Base-by-base conservation (phyloP, 768 basidiomycete species). In the Gelatoporia subvermispora region DNA sequence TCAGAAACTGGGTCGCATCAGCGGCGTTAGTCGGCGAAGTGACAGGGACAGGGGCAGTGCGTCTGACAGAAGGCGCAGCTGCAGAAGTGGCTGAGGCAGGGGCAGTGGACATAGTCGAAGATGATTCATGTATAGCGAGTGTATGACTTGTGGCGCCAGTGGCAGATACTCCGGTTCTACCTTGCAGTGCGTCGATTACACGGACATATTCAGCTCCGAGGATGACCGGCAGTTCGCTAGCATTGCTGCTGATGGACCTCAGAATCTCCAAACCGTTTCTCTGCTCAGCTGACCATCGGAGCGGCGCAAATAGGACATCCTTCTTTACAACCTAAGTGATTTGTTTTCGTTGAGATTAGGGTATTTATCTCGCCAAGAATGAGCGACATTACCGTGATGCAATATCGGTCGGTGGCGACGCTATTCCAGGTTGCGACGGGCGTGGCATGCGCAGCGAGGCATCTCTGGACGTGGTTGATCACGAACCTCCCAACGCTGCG, bases 401-500 rank as follows among this genome's bases (percentile, higher is more conserved):
- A 46, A 31, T 8, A 38, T 50, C 4, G 31, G 56, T 55, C 45
- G 15, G 44, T 35, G 17, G 36, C 36, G 22, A 57, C 45, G 11
- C 38, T 53, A 15, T 40, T 37, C 45, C 40, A 57, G 3, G 49
- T 55, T 10, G 53, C 55, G 7, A 41, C 17, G 8, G 24, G 17
- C 1, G 35, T 22, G 8, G 52, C 51, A 34, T 52, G 35, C 8
- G 7, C 10, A 2, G 3, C n/a, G 7, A 60, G 43, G 39, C 35
- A 44, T 4, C 11, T 25, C 41, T 55, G 53, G 43, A 60, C 45
- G 25, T 60, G 58, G 36, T 48, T 53, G 17, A 49, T 22, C 4
- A 18, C 34, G 4, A 35, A 49, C 8, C 47, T 47, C 13, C 53
- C 51, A 17, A 55, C 53, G 3, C 50, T 35, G 0, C 21, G 5